Percentiles rank a stretch among this genome's conserved stretches.
Conservation (phyloP, 495 filamentous ascomycete species). For the Aspergillus mulundensis region DNA sequence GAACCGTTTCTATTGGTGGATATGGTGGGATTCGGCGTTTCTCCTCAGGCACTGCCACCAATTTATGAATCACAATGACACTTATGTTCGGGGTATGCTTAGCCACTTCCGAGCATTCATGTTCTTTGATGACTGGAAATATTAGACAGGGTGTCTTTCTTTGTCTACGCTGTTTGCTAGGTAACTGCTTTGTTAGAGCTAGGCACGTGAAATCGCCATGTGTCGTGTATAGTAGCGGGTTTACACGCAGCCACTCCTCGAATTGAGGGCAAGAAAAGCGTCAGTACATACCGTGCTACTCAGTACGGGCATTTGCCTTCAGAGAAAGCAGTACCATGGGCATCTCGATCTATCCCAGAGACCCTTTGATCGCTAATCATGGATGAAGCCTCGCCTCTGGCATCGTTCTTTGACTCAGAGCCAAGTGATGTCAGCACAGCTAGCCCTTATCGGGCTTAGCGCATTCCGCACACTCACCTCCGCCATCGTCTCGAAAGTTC, state of each 20-base stretch:
- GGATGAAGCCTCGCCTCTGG: neutral
- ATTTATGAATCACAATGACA: constrained; percentile 12
- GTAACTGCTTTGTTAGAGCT: too few relatives aligned
- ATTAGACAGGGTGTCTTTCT: neutral
- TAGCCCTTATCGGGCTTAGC: constrained; percentile 27
- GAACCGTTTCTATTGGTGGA: constrained; percentile 13
- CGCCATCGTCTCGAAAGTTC: constrained; percentile 43
- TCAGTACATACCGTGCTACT: too few relatives aligned
- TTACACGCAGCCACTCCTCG: too few relatives aligned
- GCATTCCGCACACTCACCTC: constrained; percentile 25
- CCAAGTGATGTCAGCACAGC: constrained; percentile 18
- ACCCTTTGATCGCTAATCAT: neutral
- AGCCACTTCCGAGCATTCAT: neutral
- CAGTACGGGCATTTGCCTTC: too few relatives aligned
- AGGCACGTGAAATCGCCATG: too few relatives aligned
- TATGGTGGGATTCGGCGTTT: neutral
- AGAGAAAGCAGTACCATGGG: too few relatives aligned
- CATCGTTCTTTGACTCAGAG: neutral
- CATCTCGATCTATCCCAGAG: too few relatives aligned
- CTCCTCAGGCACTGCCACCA: constrained; percentile 4
- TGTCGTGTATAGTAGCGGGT: too few relatives aligned
- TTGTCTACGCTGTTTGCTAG: too few relatives aligned
- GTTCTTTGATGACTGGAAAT: neutral
- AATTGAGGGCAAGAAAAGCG: too few relatives aligned
- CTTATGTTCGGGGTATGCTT: neutral